A percentile compares a stretch with the other conserved stretches of the same genome.
phyloP scores from a whole-genome alignment of 192 early-diverging fungal species.

The Entomortierella beljakovae region DNA sequence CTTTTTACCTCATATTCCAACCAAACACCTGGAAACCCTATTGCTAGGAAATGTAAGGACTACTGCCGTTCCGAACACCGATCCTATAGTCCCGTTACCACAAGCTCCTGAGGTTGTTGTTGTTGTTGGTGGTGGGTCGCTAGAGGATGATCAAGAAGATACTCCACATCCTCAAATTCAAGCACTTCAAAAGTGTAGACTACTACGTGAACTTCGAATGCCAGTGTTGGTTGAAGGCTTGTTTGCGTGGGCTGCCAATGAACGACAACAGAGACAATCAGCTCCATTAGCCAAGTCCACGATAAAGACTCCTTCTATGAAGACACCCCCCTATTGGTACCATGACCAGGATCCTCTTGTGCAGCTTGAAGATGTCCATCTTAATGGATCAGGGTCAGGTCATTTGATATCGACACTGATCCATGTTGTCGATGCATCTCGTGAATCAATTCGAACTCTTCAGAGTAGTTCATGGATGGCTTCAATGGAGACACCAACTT shows the following conservation, averaged over 20 bases:
- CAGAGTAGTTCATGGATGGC: conserved; percentile 45
- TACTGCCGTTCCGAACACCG: not conserved
- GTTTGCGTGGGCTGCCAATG: conserved; percentile 38
- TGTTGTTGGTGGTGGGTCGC: too few relatives aligned
- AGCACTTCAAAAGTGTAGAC: conserved; percentile 23
- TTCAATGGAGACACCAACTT: conserved; percentile 19
- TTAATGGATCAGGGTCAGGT: conserved; percentile 33
- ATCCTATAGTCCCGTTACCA: not conserved
- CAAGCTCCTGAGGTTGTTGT: not conserved
- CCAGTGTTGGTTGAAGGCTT: conserved; percentile 30
- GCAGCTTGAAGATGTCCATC: conserved; percentile 25
- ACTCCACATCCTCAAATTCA: conserved; percentile 30
- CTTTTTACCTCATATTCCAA: conserved; percentile 36
- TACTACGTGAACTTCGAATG: conserved; percentile 30
- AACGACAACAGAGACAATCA: conserved; percentile 7
- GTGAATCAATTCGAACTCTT: conserved; percentile 31
- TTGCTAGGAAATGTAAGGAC: conserved; percentile 39
- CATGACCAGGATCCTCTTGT: conserved; percentile 9
- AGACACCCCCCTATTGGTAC: conserved; percentile 3
- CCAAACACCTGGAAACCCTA: conserved; percentile 26
- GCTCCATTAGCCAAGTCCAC: not conserved
- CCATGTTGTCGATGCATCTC: conserved; percentile 37
- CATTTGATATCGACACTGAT: conserved; percentile 33
- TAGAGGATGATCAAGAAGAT: conserved; percentile 1
- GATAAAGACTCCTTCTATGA: not conserved